A percentile compares a stretch with the other conserved stretches of the same genome.
These are phyloP conservation scores for Aspergillus sp. DNA, from an alignment of 2,329 filamentous ascomycete species.

Conservation along the genomic window DNA sequence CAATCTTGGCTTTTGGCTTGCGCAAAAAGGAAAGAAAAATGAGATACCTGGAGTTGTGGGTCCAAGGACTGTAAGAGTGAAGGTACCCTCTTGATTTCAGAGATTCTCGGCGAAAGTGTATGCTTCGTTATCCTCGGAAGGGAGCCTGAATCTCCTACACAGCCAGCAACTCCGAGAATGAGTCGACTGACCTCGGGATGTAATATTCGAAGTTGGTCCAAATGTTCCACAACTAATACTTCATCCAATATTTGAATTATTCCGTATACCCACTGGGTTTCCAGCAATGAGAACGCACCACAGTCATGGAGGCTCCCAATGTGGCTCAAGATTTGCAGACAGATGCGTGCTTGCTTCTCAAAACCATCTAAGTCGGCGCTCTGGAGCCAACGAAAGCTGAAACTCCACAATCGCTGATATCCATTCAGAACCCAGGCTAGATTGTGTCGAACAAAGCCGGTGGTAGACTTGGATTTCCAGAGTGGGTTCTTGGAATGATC, in stretches of 20 bases:
- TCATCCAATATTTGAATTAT: constrained; percentile 33
- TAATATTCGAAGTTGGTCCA: constrained; percentile 24
- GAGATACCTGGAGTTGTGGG: constrained; percentile 33
- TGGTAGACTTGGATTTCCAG: constrained; percentile 14
- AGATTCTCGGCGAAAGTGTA: constrained; percentile 27
- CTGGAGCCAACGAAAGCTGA: constrained; percentile 29
- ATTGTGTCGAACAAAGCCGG: constrained; percentile 30
- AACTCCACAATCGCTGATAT: constrained; percentile 34
- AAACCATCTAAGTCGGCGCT: constrained; percentile 11
- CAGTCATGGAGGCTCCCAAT: constrained; percentile 23
- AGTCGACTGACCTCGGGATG: constrained; percentile 31
- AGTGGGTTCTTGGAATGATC: constrained; percentile 8
- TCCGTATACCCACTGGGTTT: constrained; percentile 27
- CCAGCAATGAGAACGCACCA: constrained; percentile 22
- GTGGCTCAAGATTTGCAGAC: constrained; percentile 28
- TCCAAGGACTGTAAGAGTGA: constrained; percentile 23
- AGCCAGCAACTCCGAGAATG: constrained; percentile 26
- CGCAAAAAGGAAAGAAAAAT: neutral
- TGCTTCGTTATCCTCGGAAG: constrained; percentile 25
- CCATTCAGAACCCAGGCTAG: constrained; percentile 34
- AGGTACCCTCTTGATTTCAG: constrained; percentile 13
- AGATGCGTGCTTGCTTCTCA: constrained; percentile 19
- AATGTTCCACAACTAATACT: constrained; percentile 25
- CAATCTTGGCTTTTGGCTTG: neutral
- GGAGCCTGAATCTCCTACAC: constrained; percentile 17